phyloP scores from a whole-genome alignment of 2,329 filamentous ascomycete genomes.

The Cordyceps fumosorosea region DNA sequence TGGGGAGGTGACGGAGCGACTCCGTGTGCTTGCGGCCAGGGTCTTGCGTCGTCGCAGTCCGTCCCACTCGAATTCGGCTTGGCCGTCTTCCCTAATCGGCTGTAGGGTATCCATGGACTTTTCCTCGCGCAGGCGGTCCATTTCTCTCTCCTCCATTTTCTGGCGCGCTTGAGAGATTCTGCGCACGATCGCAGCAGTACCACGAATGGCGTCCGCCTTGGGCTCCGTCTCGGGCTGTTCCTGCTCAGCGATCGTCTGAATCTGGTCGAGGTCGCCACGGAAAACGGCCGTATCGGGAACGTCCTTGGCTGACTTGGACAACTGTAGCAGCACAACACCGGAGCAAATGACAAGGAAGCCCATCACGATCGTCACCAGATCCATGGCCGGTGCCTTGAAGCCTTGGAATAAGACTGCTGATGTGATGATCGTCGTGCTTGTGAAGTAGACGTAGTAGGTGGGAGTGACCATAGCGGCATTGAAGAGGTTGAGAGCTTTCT shows the following conservation, averaged over 20 bases:
- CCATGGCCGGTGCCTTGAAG: constrained; percentile 76
- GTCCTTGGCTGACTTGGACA: constrained; percentile 98
- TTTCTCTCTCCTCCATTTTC: constrained; percentile 74
- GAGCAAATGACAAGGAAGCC: constrained; percentile 92
- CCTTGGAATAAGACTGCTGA: constrained; percentile 88
- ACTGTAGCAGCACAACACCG: constrained; percentile 83
- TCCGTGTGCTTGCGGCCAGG: constrained; percentile 28
- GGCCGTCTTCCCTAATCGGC: constrained; percentile 70
- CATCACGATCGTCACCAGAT: constrained; percentile 84
- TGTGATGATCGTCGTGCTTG: constrained; percentile 88
- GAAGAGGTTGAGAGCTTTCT: constrained; percentile 98
- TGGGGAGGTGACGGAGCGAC: constrained; percentile 13
- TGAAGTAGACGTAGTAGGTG: constrained; percentile 98
- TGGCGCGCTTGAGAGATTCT: constrained; percentile 69
- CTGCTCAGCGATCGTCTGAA: constrained; percentile 89
- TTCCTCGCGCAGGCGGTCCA: constrained; percentile 72
- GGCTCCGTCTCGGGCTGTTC: constrained; percentile 95
- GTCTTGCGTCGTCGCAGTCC: constrained; percentile 70
- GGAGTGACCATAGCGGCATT: constrained; percentile 96
- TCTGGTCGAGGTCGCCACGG: constrained; percentile 86
- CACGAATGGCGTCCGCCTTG: constrained; percentile 92
- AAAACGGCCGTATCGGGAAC: constrained; percentile 92
- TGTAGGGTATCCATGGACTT: constrained; percentile 63
- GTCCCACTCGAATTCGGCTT: constrained; percentile 74
- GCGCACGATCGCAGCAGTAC: constrained; percentile 79